phyloP scores from a whole-genome alignment of 352 stramenopile genomes.

The Elongisporangium anandrum region DNA sequence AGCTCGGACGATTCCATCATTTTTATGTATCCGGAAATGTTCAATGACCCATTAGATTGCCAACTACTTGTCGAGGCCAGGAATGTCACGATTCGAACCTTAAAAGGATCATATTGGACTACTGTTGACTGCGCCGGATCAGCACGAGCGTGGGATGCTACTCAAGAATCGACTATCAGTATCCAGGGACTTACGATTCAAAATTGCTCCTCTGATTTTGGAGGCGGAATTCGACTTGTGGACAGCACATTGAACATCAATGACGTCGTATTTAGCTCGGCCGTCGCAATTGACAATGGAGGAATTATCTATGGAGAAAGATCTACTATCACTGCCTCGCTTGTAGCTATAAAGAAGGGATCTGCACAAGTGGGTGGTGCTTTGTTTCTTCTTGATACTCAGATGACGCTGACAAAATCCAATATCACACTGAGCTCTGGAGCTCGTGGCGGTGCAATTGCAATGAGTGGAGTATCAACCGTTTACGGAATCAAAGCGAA shows the following conservation, averaged over 20 bases:
- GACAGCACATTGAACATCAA: conserved; percentile 10
- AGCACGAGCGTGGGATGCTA: conserved; percentile 11
- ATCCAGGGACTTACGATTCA: conserved; percentile 37
- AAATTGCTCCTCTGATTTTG: conserved; percentile 20
- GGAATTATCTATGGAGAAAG: conserved; percentile 22
- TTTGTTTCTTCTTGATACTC: conserved; percentile 12
- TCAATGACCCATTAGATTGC: conserved; percentile 32
- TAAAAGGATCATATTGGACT: conserved; percentile 52
- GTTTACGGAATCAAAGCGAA: conserved; percentile 5
- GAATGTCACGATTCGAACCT: conserved; percentile 25
- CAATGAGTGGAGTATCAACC: background rate
- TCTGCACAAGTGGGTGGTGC: conserved; percentile 19
- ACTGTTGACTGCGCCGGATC: conserved; percentile 28
- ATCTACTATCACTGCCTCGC: conserved; percentile 17
- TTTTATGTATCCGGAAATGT: conserved; percentile 54
- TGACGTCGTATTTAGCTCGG: conserved; percentile 20
- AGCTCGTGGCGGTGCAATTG: conserved; percentile 4
- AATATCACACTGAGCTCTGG: conserved; percentile 8
- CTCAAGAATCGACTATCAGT: conserved; percentile 7
- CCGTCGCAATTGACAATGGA: conserved; percentile 14
- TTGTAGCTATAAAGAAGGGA: conserved; percentile 17
- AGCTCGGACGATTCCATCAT: conserved; percentile 28
- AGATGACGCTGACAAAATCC: conserved; percentile 2
- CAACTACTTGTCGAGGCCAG: conserved; percentile 12
- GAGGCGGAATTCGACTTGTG: conserved; percentile 17